A percentile compares a stretch with the other conserved stretches of the same genome.
Evolutionary conservation across 179 eudicot genomes (phyloP).

Genomic region (Silene coronaria): DNA sequence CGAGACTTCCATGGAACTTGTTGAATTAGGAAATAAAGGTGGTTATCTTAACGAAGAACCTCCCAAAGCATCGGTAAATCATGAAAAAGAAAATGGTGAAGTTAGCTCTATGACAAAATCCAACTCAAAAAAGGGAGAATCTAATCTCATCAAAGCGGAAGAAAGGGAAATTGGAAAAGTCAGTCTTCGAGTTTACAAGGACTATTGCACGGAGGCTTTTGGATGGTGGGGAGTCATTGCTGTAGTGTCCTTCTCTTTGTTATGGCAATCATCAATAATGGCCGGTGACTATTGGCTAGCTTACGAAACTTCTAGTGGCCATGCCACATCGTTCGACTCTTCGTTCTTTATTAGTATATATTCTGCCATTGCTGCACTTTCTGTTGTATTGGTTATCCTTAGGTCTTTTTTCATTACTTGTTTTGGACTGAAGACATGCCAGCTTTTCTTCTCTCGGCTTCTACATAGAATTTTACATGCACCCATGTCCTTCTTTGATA

Average conservation of each 20-base stretch:
- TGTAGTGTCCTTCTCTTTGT: conserved; percentile 41
- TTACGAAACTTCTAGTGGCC: conserved; percentile 66
- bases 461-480: conserved; percentile 73
- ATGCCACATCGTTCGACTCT: conserved; percentile 48
- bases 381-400: conserved; percentile 45
- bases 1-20: conserved; percentile 86
- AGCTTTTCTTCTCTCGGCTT: conserved; percentile 57
- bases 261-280: conserved; percentile 75
- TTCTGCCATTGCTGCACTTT: conserved; percentile 48
- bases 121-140: conserved; percentile 34
- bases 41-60: conserved; percentile 18
- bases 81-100: conserved; percentile 40
- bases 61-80: conserved; percentile 28
- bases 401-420: conserved; percentile 45
- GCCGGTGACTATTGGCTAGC: conserved; percentile 91
- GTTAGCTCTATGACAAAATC: conserved; percentile 27
- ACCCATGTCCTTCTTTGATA: conserved; percentile 96
- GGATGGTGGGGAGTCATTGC: conserved; percentile 83
- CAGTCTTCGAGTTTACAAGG: conserved; percentile 57
- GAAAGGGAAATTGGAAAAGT: conserved; percentile 82
- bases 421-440: conserved; percentile 78
- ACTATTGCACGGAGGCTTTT: conserved; percentile 79
- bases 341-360: conserved; percentile 64
- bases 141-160: conserved; percentile 86
- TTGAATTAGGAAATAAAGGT: conserved; percentile 42